A percentile compares a stretch with the other conserved stretches of the same genome.
phyloP scores from a whole-genome alignment of 305 asterid genomes.

The Solanum hybrid region DNA sequence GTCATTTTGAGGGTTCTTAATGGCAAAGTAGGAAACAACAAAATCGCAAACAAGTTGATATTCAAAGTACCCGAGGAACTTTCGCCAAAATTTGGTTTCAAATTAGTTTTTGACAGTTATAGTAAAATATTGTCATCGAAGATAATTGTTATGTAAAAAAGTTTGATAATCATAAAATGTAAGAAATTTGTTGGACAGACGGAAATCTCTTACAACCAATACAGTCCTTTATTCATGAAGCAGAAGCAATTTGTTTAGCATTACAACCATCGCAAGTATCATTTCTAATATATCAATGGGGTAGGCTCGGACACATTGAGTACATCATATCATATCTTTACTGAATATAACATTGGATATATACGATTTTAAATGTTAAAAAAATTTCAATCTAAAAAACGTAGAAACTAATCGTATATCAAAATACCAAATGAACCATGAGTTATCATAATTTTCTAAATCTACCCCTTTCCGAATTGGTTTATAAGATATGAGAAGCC shows the following conservation, averaged over 20 bases:
- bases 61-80: neutral
- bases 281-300: neutral
- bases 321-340: neutral
- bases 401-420: neutral
- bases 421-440: neutral
- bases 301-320: neutral
- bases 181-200: neutral
- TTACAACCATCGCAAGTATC: neutral
- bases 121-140: neutral
- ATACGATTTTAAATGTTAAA: neutral
- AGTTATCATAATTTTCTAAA: neutral
- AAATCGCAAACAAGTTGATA: neutral
- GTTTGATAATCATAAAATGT: neutral
- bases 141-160: neutral
- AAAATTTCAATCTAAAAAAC: rapidly evolving
- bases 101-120: neutral
- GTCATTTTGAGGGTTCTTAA: neutral
- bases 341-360: neutral
- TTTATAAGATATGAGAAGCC: neutral
- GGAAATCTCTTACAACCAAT: neutral
- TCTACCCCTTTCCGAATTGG: neutral
- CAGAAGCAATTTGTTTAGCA: neutral
- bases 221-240: neutral
- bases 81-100: neutral
- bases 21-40: neutral